Percentiles rank a stretch among this genome's conserved stretches.
Conservation (phyloP, 805 yeast genomes). For the Lipomyces anomalus region DNA sequence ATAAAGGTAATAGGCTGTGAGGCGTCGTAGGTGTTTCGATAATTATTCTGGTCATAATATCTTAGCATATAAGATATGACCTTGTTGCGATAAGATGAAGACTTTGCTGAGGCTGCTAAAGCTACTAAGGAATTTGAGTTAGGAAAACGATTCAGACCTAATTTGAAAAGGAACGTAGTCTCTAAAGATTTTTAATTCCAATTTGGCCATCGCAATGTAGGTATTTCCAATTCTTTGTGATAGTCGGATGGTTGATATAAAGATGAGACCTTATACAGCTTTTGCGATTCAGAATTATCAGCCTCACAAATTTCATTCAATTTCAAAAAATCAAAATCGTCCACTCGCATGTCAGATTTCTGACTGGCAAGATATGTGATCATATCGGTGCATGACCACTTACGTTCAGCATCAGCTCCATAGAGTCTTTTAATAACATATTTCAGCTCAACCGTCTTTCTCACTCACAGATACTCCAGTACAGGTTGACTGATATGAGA, state of each 20-base stretch:
- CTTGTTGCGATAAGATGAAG: slow-evolving; percentile 12
- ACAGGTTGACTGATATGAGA: slow-evolving; percentile 24
- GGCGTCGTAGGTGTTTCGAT: slow-evolving; percentile 12
- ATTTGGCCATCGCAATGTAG: slow-evolving; percentile 29
- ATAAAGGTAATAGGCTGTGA: slow-evolving; percentile 13
- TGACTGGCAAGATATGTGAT: slow-evolving; percentile 33
- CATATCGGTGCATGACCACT: slow-evolving; percentile 35
- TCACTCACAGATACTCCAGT: slow-evolving; percentile 32
- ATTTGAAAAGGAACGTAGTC: slow-evolving; percentile 28
- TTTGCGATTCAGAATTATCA: slow-evolving; percentile 14
- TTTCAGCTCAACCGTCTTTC: slow-evolving; percentile 37
- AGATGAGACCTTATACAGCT: slow-evolving; percentile 24
- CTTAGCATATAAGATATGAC: slow-evolving; percentile 32
- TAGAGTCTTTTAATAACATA: slow-evolving; percentile 34
- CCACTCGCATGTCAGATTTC: slow-evolving; percentile 24
- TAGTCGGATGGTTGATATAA: slow-evolving; percentile 32
- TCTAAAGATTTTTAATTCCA: slow-evolving; percentile 30
- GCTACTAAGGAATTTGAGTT: slow-evolving; percentile 25
- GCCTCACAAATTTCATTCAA: slow-evolving; percentile 30
- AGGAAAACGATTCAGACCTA: slow-evolving; percentile 33
- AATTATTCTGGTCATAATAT: slow-evolving; percentile 26
- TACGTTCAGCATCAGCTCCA: slow-evolving; percentile 23
- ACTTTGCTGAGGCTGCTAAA: slow-evolving; percentile 10
- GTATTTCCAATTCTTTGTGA: slow-evolving; percentile 29
- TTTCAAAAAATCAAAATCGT: slow-evolving; percentile 32